Evolutionary conservation across 225 moss, liverwort and hornwort species (phyloP), one percentile per base, ranked within the genome.

Genomic region (Pleurozium schreberi): DNA sequence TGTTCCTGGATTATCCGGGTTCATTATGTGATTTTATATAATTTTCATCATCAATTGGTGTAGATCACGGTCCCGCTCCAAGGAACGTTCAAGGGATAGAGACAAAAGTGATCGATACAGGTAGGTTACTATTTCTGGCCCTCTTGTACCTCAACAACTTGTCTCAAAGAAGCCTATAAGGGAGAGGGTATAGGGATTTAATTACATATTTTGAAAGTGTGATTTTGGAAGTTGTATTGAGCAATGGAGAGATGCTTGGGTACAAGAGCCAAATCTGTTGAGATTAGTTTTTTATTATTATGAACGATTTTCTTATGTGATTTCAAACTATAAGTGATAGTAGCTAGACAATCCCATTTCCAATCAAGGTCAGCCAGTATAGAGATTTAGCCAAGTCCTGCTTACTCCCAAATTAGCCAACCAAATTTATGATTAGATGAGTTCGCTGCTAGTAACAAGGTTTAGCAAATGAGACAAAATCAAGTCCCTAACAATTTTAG

Each of bases 21-120:
- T 57, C n/a, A 57, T 57, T 57, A n/a, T 10, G 10, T 57, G 26
- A 57, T 38, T 57, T 57, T n/a, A n/a, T n/a, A 57, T n/a, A 9
- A 26, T 16, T 78, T 57, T 57, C n/a, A 57, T 79, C 31, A 65
- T n/a, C n/a, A n/a, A n/a, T 75, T 76, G 62, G 84, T 77, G 34
- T 88, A 92, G 92, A 91, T 95, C 92, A 30, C 89, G 94, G 71
- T 95, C 95, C 28, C 95, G 93, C 70, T 98, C 98, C 8, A 93
- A 89, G 87, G 96, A 97, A 50, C 94, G 97, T 49, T 95, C 94
- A 63, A 91, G 93, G 57, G 79, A 79, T 79, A 55, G 79, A 91
- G 96, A 96, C 85, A 95, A 95, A 87, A 94, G 93, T 87, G 95
- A 98, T 88, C 93, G 95, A 69, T 88, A 96, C 89, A 96, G 95